Evolutionary conservation across 441 rosid genomes (phyloP).

Genomic region (Gossypium aridum): DNA sequence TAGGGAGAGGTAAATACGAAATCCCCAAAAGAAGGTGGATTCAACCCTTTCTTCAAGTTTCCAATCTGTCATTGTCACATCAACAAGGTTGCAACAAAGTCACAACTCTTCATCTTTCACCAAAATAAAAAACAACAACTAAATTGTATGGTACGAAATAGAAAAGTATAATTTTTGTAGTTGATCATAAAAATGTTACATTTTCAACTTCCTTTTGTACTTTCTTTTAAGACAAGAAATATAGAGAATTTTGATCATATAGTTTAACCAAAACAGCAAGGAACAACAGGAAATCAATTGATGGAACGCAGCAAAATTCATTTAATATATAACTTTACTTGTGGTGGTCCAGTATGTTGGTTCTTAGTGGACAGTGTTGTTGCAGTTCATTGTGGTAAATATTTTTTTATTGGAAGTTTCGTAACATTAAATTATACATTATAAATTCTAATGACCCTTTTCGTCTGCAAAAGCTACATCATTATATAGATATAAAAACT

Average conservation of each 20-base stretch:
- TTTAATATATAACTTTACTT: neutral
- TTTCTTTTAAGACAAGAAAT: neutral
- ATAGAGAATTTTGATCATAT: neutral
- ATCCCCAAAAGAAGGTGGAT: constrained; percentile 67
- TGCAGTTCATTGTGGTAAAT: neutral
- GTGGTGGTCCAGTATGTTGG: neutral
- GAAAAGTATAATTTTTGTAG: neutral
- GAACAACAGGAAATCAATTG: neutral
- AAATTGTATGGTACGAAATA: neutral
- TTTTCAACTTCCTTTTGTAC: neutral
- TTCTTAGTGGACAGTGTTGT: neutral
- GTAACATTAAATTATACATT: neutral
- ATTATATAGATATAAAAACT: neutral
- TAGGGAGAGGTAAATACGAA: constrained; percentile 61
- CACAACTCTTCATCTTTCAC: neutral
- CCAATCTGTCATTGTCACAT: constrained; percentile 57
- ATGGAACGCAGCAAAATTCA: neutral
- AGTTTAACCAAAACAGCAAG: neutral
- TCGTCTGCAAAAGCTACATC: neutral
- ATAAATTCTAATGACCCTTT: neutral
- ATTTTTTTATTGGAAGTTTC: neutral
- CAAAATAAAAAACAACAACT: neutral
- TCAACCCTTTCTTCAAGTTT: constrained; percentile 71
- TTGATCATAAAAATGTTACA: neutral
- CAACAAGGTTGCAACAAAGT: neutral